Base-by-base conservation (phyloP, 345 rosid species). In the Clausena lansium region DNA sequence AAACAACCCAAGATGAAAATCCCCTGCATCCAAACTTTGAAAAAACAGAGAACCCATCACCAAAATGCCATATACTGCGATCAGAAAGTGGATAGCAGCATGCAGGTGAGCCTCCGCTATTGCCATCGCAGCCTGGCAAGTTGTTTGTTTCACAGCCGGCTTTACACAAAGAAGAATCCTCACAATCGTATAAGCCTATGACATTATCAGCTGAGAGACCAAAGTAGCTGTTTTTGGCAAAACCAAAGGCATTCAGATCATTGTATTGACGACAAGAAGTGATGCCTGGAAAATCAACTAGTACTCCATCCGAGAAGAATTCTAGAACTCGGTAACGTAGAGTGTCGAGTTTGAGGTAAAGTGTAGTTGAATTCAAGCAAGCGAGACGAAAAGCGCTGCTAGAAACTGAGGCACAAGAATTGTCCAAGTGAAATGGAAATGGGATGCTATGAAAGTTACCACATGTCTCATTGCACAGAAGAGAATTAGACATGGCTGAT, bases 41-140 rank as follows among this genome's bases (percentile, higher is more conserved):
- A 70, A 94, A 94, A 9, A 78, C 89, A 19, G 93, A 83, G 78
- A 94, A 90, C 38, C 88, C 91, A 8, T 88, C 87, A 6, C 98
- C 93, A 13, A 62, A 60, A 52, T 79, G 86, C 95, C 97, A 91
- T 24, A 84, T 76, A 71, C 86, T 92, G 25, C 80, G 92, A 84
- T 94, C 97, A 4, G 94, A 92, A 22, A 94, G 86, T 19, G 97
- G 93, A 69, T 94, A 94, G 59, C 98, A 94, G 80, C 98, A 94
- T 5, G 90, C 87, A 5, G 89, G 87, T 15, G 90, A 87, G 35
- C 87, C 91, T 4, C 81, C 83, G 15, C 66, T 71, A 39, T 74
- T 78, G 11, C 93, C 94, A 61, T 88, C 91, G 45, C 98, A 90
- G 1, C 88, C 89, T 36, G 89, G 85, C 62, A 92, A 82, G 77